A percentile compares a stretch with the other conserved stretches of the same genome.
Evolutionary conservation across 1,284 basidiomycete species (phyloP).

Genomic region (Leccinum subrobustum): DNA sequence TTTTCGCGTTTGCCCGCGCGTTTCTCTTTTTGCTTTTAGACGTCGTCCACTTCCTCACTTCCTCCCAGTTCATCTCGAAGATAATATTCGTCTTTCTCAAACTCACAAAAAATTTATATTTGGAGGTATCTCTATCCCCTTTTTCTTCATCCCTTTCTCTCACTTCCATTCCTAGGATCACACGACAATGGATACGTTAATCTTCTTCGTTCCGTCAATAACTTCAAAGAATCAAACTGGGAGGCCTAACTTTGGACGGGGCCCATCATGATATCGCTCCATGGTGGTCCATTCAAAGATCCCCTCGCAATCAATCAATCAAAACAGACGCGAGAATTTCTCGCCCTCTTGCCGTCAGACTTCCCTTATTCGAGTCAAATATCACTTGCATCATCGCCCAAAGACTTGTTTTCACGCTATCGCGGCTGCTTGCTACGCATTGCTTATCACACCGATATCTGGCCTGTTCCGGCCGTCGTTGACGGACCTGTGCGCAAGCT

Average conservation of each 20-base stretch:
- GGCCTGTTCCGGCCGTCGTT: constrained; percentile 64
- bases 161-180: constrained; percentile 43
- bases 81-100: constrained; percentile 59
- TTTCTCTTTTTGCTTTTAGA: constrained; percentile 31
- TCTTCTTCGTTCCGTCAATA: constrained; percentile 53
- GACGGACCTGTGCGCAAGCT: constrained; percentile 68
- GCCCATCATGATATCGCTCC: constrained; percentile 16
- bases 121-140: constrained; percentile 44
- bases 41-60: constrained; percentile 11
- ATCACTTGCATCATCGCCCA: constrained; percentile 31
- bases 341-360: constrained; percentile 40
- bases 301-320: constrained; percentile 53
- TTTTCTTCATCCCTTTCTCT: background rate
- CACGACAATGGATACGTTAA: constrained; percentile 75
- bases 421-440: constrained; percentile 47
- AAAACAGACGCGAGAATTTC: constrained; percentile 46
- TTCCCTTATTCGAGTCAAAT: constrained; percentile 37
- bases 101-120: constrained; percentile 63
- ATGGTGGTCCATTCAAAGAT: background rate
- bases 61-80: constrained; percentile 52
- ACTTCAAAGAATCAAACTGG: too few relatives aligned
- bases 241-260: background rate
- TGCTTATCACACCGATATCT: constrained; percentile 56
- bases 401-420: constrained; percentile 45
- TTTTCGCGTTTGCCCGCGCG: constrained; percentile 93